Evolutionary conservation across 2,329 filamentous ascomycete species (phyloP).

Genomic region (Fulvia fulva): DNA sequence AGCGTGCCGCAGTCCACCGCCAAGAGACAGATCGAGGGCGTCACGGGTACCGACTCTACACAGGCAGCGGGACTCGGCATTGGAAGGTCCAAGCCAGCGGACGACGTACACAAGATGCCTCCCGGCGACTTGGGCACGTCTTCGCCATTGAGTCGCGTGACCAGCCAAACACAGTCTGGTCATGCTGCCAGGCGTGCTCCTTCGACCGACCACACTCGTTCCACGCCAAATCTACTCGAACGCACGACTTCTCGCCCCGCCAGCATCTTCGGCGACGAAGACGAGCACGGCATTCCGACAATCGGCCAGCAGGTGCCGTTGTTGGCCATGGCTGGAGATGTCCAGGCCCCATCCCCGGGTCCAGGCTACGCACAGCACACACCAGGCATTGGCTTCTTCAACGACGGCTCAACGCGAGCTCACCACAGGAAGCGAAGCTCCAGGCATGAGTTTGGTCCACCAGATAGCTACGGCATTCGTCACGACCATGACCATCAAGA

Average conservation of each 20-base stretch:
- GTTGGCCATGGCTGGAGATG: constrained; percentile 87
- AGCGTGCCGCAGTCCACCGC: constrained; percentile 77
- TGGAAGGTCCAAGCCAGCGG: constrained; percentile 56
- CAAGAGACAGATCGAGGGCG: constrained; percentile 74
- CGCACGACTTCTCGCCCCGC: constrained; percentile 49
- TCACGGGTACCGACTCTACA: constrained; percentile 88
- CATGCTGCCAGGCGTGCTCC: constrained; percentile 21
- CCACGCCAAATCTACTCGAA: constrained; percentile 42
- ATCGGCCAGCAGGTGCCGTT: constrained; percentile 92
- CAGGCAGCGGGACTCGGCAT: constrained; percentile 78
- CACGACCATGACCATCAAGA: constrained; percentile 73
- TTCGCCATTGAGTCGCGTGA: constrained; percentile 25
- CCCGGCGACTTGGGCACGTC: constrained; percentile 19
- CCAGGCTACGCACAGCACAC: constrained; percentile 45
- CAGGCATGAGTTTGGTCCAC: constrained; percentile 67
- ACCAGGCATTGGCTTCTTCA: constrained; percentile 51
- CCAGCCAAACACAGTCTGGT: constrained; percentile 19
- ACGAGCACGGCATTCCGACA: constrained; percentile 81
- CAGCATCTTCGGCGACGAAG: constrained; percentile 55
- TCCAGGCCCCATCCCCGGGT: constrained; percentile 86
- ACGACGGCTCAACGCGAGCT: constrained; percentile 55
- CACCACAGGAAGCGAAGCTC: constrained; percentile 66
- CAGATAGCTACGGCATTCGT: constrained; percentile 88
- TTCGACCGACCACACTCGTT: constrained; percentile 42
- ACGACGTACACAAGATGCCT: constrained; percentile 41